Evolutionary conservation across 2,329 filamentous ascomycete species (phyloP).

Genomic region (Cladosporium sp.): DNA sequence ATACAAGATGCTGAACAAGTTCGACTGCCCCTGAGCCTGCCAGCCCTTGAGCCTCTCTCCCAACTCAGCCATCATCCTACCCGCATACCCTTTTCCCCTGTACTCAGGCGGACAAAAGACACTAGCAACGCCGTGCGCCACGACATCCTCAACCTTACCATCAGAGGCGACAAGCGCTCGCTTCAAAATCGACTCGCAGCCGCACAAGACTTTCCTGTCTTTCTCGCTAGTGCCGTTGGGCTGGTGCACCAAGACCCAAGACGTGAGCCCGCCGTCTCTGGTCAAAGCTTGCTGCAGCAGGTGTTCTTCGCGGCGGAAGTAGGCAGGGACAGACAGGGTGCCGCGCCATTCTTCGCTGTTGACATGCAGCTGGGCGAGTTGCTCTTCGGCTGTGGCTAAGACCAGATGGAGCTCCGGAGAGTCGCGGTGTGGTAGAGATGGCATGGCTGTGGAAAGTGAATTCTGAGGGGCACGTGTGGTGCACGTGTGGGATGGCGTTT

Average conservation of each 20-base stretch:
- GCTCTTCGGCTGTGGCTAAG: constrained; percentile 52
- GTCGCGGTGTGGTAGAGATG: constrained; percentile 42
- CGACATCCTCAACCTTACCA: constrained; percentile 51
- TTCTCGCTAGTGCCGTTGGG: constrained; percentile 25
- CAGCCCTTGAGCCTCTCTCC: constrained; percentile 51
- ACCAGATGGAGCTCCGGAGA: constrained; percentile 51
- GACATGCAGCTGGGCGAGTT: constrained; percentile 46
- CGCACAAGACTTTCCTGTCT: constrained; percentile 44
- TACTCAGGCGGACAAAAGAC: constrained; percentile 68
- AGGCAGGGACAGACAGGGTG: constrained; percentile 50
- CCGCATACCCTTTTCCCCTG: constrained; percentile 71
- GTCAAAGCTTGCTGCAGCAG: constrained; percentile 51
- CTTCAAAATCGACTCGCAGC: constrained; percentile 55
- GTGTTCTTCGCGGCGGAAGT: constrained; percentile 54
- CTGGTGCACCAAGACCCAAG: constrained; percentile 57
- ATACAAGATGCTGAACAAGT: constrained; percentile 72
- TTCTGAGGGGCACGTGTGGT: neutral
- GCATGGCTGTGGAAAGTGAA: neutral
- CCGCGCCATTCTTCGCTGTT: constrained; percentile 58
- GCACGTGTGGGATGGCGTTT: neutral
- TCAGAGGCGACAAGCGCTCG: constrained; percentile 40
- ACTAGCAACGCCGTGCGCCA: constrained; percentile 70
- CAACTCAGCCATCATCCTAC: constrained; percentile 68
- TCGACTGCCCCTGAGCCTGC: constrained; percentile 41
- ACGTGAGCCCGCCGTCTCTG: constrained; percentile 52